phyloP scores from a whole-genome alignment of 2,329 filamentous ascomycete genomes.

The Beauveria varroae region DNA sequence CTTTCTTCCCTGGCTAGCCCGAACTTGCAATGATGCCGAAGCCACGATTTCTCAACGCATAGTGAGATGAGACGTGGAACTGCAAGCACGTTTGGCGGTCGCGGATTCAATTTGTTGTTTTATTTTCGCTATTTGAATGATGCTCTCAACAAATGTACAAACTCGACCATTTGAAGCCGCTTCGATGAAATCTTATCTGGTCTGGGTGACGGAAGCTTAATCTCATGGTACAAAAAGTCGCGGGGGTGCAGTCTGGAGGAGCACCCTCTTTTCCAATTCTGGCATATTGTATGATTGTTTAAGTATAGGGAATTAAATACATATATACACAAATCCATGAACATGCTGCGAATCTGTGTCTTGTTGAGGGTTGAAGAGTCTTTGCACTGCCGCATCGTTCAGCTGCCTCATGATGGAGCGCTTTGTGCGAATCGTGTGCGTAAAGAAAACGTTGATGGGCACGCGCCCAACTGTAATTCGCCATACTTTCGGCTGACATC shows the following conservation, averaged over 20 bases:
- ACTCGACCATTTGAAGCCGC: not conserved
- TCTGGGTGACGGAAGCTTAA: not conserved
- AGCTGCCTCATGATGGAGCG: not conserved
- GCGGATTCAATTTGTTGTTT: slow-evolving; percentile 6
- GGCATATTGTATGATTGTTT: slow-evolving; percentile 11
- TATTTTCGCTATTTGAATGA: slow-evolving; percentile 1
- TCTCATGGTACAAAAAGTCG: not conserved
- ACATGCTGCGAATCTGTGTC: not conserved
- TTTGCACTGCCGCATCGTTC: not conserved
- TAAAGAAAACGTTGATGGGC: no score
- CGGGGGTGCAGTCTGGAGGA: not conserved
- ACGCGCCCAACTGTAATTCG: no score
- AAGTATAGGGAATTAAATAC: slow-evolving; percentile 6
- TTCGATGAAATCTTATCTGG: not conserved
- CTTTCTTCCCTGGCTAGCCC: slow-evolving; percentile 13
- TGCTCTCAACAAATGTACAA: not conserved
- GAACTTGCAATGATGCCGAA: not conserved
- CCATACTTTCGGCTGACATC: no score
- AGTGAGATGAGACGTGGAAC: not conserved
- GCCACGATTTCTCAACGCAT: not conserved
- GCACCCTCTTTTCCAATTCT: not conserved
- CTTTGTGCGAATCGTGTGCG: no score
- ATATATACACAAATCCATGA: not conserved
- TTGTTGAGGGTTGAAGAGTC: not conserved
- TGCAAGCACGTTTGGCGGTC: not conserved